phyloP scores from a whole-genome alignment of 2,329 filamentous ascomycete species.

The Albophoma yamanashiensis region DNA sequence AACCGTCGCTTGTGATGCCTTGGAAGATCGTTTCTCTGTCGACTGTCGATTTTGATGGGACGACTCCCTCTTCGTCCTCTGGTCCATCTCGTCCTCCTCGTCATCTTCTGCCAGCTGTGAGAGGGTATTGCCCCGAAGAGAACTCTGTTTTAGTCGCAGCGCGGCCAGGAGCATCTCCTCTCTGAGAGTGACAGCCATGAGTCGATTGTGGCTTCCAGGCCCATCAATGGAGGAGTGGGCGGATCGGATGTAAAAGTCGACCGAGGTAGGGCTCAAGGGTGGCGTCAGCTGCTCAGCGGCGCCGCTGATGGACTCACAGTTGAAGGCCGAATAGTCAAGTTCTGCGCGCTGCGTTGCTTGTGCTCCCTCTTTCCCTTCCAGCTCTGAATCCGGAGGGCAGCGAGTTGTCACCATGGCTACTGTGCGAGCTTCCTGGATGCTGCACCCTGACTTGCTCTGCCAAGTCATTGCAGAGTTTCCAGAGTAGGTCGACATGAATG shows the following conservation, averaged over 20 bases:
- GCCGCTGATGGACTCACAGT: constrained; percentile 11
- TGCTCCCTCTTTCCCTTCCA: constrained; percentile 7
- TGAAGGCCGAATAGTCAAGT: neutral
- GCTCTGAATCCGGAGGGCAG: constrained; percentile 11
- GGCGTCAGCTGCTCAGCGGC: constrained; percentile 33
- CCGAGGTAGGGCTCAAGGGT: constrained; percentile 39
- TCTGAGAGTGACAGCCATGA: constrained; percentile 48
- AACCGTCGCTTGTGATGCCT: constrained; percentile 18
- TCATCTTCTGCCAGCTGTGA: constrained; percentile 28
- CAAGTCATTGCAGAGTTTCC: constrained; percentile 21
- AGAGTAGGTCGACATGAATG: constrained; percentile 28
- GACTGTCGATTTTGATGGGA: neutral
- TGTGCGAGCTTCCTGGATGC: constrained; percentile 27
- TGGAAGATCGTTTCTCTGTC: constrained; percentile 13
- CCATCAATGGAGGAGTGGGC: constrained; percentile 24
- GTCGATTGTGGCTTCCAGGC: constrained; percentile 22
- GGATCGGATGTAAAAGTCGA: constrained; percentile 36
- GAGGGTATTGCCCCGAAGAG: constrained; percentile 38
- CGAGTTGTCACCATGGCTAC: constrained; percentile 24
- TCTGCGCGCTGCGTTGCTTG: neutral
- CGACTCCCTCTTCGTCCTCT: constrained; percentile 3
- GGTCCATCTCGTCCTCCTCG: neutral
- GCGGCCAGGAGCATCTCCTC: constrained; percentile 49
- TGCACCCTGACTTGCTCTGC: constrained; percentile 18
- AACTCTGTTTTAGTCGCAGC: constrained; percentile 43